A percentile compares a stretch with the other conserved stretches of the same genome.
Evolutionary conservation across 805 yeast species (phyloP).

Genomic region (Hyphopichia homilentoma): DNA sequence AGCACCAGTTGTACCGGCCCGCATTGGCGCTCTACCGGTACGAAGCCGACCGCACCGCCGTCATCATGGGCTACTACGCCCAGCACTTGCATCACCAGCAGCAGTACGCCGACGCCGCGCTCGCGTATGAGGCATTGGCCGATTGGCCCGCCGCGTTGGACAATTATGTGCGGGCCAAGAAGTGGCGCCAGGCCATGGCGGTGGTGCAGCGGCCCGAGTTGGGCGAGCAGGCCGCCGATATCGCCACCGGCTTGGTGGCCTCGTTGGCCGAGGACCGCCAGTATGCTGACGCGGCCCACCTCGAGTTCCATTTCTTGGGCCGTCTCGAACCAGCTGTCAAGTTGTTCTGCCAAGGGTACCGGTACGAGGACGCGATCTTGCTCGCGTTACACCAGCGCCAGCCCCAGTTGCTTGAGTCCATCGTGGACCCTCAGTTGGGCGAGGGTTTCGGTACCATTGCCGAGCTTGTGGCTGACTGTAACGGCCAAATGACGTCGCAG

Average conservation of each 20-base stretch:
- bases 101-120: constrained; percentile 70
- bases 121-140: constrained; percentile 68
- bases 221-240: constrained; percentile 35
- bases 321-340: constrained; percentile 61
- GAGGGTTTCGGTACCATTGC: constrained; percentile 88
- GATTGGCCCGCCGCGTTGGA: constrained; percentile 60
- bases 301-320: constrained; percentile 59
- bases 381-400: constrained; percentile 46
- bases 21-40: constrained; percentile 66
- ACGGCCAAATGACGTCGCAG: constrained; percentile 80
- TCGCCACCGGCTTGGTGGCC: constrained; percentile 59
- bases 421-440: constrained; percentile 70
- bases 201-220: constrained; percentile 43
- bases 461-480: constrained; percentile 91
- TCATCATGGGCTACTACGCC: constrained; percentile 61
- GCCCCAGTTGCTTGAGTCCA: constrained; percentile 46
- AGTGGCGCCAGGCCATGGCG: constrained; percentile 82
- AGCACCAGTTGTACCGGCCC: constrained; percentile 63
- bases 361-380: constrained; percentile 73
- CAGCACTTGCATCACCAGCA: constrained; percentile 52
- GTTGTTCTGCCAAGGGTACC: constrained; percentile 70
- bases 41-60: constrained; percentile 41
- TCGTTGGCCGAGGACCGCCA: constrained; percentile 64
- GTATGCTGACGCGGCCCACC: constrained; percentile 76
- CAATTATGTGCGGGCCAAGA: constrained; percentile 63